Base-by-base conservation (phyloP, 176 grass and related monocot species). In the Musa troglodytarum region DNA sequence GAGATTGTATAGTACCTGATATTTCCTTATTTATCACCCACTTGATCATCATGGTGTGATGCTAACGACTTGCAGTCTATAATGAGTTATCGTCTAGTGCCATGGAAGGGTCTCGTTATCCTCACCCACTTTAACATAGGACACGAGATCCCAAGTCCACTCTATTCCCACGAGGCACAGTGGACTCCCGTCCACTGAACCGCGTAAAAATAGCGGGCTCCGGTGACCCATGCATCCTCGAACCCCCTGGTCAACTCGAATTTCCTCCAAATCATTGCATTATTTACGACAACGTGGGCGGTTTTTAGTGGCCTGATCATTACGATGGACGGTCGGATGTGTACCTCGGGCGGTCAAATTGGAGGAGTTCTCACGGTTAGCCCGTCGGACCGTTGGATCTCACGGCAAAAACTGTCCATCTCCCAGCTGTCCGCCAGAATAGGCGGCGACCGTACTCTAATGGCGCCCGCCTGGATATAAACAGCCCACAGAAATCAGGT, bases 81-180 rank as follows among this genome's bases (percentile, higher is more conserved):
- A 1, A 0, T 6, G 4, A 43, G 34, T 43, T 43, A 0, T 43
- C 34, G 0, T 6, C 4, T 6, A n/a, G 22, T 26, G 63, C 22
- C 14, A 25, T 9, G 23, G 11, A 28, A 5, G 11, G 11, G 21
- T 65, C 63, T 26, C 63, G 63, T 15, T 65, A 65, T 65, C 23
- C 23, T 65, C 63, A 65, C 63, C 22, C 62, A 63, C 21, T 65
- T 26, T 3, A 5, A 24, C 63, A 26, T 65, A 0, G 21, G 63
- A 61, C 63, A 25, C 63, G 63, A 65, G 24, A 65, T 65, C 22
- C 63, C 19, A 64, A 64, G 62, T 64, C 62, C 20, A 64, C n/a
- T 2, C 63, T 28, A 15, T 11, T n/a, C 2, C 21, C 63, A 65
- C 63, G 63, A 43, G 24, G 23, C 9, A 3, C 11, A 3, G 22